Base-by-base conservation (phyloP, 2,329 filamentous ascomycete genomes). In the Metarhizium sp. region DNA sequence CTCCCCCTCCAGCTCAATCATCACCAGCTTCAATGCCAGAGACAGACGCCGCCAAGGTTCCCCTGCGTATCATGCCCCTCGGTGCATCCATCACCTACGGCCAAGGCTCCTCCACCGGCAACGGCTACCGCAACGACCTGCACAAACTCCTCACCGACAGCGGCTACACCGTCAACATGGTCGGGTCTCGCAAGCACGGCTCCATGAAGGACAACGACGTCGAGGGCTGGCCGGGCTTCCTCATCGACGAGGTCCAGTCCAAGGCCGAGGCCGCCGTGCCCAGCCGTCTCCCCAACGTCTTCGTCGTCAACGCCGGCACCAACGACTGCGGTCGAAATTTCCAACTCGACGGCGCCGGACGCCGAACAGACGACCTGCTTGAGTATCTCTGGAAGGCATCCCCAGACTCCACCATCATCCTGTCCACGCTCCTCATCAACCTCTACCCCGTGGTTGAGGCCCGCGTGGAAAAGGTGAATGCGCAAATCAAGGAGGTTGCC, bases 61-160 rank as follows among this genome's bases (percentile, higher is more conserved):
- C 66, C n/a, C 66, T 76, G 8, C 71, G 73, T 47, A 68, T 75
- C 59, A 73, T 76, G 69, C 67, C 73, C 2, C 66, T 76, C 2
- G 74, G 74, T 50, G 74, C 73, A 1, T 75, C 71, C 53, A 75
- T 76, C 56, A 74, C 72, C 10, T 69, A 61, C 49, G 73, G 74
- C 50, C 40, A 59, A 8, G 61, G 34, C 4, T 75, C 72, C 1
- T 62, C 68, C 1, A 65, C 69, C 51, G 67, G 64, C 54, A 73
- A 74, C 60, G 72, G 73, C 51, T 75, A 74, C 63, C 71, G 73
- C 38, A 54, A 62, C 20, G 56, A 60, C 46, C 64, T 75, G 3
- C 66, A 63, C 47, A 54, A 61, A 29, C 61, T 67, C 34, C 66
- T 75, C 40, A 42, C 58, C n/a, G 56, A 58, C n/a, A 62, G 64